These are phyloP conservation scores for Phellinidium pouzarii DNA, from an alignment of 1,284 basidiomycete species.

Conservation along the genomic window DNA sequence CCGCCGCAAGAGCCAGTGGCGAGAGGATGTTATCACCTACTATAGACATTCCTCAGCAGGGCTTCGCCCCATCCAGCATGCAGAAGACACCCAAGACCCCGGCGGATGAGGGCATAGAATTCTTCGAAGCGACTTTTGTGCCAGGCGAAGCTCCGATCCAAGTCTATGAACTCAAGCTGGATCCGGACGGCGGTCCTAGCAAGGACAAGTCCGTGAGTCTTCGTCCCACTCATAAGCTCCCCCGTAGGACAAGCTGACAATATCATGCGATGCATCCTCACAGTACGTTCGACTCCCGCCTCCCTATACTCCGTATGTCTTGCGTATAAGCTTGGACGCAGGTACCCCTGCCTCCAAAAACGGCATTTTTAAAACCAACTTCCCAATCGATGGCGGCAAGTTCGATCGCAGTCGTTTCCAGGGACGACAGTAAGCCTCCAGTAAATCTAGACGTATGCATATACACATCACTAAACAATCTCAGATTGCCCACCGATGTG, in stretches of 20 bases:
- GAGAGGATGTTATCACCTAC: conserved; percentile 15
- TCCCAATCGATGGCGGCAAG: conserved; percentile 82
- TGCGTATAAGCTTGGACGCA: conserved; percentile 84
- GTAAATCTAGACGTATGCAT: conserved; percentile 6
- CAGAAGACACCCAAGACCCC: conserved; percentile 72
- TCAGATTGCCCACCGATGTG: conserved; percentile 72
- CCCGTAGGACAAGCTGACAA: conserved; percentile 1
- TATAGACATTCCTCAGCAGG: conserved; percentile 25
- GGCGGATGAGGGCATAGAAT: conserved; percentile 85
- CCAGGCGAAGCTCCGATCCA: conserved; percentile 59
- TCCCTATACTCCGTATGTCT: conserved; percentile 80
- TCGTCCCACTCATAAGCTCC: background rate
- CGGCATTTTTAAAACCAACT: conserved; percentile 90
- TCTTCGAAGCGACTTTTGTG: conserved; percentile 60
- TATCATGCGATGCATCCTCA: background rate
- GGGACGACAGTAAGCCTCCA: conserved; percentile 63
- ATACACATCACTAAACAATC: background rate
- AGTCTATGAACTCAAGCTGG: conserved; percentile 81
- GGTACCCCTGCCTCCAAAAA: conserved; percentile 84
- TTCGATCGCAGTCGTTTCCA: conserved; percentile 77
- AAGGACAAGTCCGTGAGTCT: conserved; percentile 73
- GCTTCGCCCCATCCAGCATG: conserved; percentile 23
- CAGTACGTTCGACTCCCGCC: conserved; percentile 94
- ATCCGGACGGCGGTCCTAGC: conserved; percentile 84
- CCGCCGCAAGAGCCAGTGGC: conserved; percentile 1